Evolutionary conservation across 148 eudicot species (phyloP).

Genomic region (Amaranthus hypochondriacus): DNA sequence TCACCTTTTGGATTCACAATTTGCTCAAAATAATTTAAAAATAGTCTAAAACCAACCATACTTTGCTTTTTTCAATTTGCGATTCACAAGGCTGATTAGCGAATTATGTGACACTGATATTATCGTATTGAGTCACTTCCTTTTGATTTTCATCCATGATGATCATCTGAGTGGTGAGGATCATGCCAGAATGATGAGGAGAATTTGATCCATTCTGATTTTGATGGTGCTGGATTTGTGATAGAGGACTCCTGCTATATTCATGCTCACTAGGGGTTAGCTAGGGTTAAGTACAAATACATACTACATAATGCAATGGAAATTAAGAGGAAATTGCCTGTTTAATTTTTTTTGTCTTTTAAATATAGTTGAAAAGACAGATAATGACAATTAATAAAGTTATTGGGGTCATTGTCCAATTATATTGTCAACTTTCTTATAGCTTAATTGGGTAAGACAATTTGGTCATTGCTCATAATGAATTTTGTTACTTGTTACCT

Average conservation of each 20-base stretch:
- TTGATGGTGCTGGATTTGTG: conserved; percentile 47
- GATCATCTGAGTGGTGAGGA: conserved; percentile 87
- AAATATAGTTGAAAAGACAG: background rate
- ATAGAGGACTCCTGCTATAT: conserved; percentile 59
- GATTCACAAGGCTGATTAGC: no score
- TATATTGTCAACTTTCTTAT: conserved; percentile 8
- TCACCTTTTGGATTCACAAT: no score
- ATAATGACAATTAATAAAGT: background rate
- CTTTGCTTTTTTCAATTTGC: no score
- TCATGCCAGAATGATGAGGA: conserved; percentile 81
- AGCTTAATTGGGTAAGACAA: conserved; percentile 8
- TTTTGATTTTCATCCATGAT: conserved; percentile 52
- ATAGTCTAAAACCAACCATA: no score
- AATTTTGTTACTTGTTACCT: conserved; percentile 2
- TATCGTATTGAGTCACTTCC: background rate
- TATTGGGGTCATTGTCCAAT: conserved; percentile 14
- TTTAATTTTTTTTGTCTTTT: conserved; percentile 16
- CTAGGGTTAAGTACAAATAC: conserved; percentile 24
- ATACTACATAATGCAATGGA: conserved; percentile 4
- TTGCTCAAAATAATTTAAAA: no score
- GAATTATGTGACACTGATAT: no score
- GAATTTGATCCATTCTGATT: conserved; percentile 85
- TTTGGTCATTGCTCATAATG: background rate
- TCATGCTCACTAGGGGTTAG: background rate
- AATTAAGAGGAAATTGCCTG: conserved; percentile 21